Percentiles rank a stretch among this genome's conserved stretches.
Evolutionary conservation across 2,329 filamentous ascomycete genomes (phyloP).

Genomic region (Ascochyta pisi): DNA sequence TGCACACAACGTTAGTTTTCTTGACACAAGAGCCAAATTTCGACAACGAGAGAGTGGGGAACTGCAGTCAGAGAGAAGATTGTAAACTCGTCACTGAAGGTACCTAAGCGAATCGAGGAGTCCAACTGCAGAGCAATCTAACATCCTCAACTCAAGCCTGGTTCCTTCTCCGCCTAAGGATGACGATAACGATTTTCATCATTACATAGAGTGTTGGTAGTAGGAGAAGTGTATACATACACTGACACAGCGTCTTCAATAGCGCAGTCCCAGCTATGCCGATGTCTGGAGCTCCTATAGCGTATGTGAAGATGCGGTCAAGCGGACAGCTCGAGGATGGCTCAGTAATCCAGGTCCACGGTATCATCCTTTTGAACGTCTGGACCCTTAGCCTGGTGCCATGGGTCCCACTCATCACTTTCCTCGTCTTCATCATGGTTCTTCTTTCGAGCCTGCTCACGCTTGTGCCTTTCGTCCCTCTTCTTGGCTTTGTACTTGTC

Average conservation of each 20-base stretch:
- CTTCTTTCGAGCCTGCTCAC: constrained; percentile 26
- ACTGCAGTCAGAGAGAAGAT: constrained; percentile 49
- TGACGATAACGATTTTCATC: constrained; percentile 95
- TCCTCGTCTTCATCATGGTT: constrained; percentile 30
- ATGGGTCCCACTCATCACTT: constrained; percentile 53
- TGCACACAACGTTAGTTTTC: not conserved
- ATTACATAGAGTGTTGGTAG: constrained; percentile 52
- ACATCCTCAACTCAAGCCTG: constrained; percentile 32
- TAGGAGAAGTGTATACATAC: constrained; percentile 19
- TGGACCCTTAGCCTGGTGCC: constrained; percentile 53
- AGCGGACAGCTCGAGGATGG: not conserved
- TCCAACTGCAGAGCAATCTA: constrained; percentile 28
- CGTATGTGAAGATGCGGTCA: not conserved
- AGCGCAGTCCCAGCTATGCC: not conserved
- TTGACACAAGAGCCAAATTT: not conserved
- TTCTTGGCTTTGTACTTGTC: constrained; percentile 36
- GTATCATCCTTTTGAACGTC: constrained; percentile 50
- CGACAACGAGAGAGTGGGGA: not conserved
- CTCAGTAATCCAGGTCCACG: constrained; percentile 59
- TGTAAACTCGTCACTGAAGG: constrained; percentile 41
- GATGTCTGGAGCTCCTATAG: too few relatives aligned
- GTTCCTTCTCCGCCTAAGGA: constrained; percentile 81
- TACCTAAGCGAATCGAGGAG: constrained; percentile 28
- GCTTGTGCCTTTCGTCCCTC: constrained; percentile 28
- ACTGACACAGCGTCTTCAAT: not conserved